Percentiles rank a stretch among this genome's conserved stretches.
These are phyloP conservation scores for Agrocybe praecox DNA, from an alignment of 768 basidiomycete species.

Conservation along the genomic window DNA sequence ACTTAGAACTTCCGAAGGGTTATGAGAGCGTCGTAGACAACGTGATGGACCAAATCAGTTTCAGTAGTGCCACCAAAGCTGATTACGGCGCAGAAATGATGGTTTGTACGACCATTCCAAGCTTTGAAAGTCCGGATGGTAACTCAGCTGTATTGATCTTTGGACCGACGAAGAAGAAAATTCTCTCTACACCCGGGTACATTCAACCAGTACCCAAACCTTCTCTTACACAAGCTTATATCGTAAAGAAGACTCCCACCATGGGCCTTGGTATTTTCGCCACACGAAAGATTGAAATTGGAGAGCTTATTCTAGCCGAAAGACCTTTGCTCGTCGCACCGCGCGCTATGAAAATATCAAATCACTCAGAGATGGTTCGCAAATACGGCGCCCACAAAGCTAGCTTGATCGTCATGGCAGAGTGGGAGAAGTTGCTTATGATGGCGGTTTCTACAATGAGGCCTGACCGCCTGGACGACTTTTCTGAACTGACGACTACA, in stretches of 20 bases:
- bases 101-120: slow-evolving; percentile 9
- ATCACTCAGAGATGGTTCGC: background rate
- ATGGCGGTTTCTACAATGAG: slow-evolving; percentile 18
- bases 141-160: slow-evolving; percentile 7
- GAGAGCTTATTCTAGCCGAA: slow-evolving; percentile 37
- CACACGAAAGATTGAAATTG: slow-evolving; percentile 24
- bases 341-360: background rate
- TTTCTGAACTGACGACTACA: slow-evolving; percentile 27
- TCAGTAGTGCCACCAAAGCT: background rate
- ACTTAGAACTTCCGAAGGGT: slow-evolving; percentile 4
- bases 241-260: slow-evolving; percentile 2
- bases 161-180: background rate
- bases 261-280: slow-evolving; percentile 35
- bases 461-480: slow-evolving; percentile 2
- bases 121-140: background rate
- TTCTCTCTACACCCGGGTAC: slow-evolving; percentile 2
- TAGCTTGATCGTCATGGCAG: background rate
- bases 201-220: slow-evolving; percentile 4
- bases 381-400: background rate
- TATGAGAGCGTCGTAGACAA: background rate
- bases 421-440: slow-evolving; percentile 21
- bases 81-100: background rate
- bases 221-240: background rate
- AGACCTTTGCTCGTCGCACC: slow-evolving; percentile 35
- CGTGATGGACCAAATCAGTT: background rate